A percentile compares a stretch with the other conserved stretches of the same genome.
Evolutionary conservation across 2,329 filamentous ascomycete genomes (phyloP).

Genomic region (Fusarium floridanum): DNA sequence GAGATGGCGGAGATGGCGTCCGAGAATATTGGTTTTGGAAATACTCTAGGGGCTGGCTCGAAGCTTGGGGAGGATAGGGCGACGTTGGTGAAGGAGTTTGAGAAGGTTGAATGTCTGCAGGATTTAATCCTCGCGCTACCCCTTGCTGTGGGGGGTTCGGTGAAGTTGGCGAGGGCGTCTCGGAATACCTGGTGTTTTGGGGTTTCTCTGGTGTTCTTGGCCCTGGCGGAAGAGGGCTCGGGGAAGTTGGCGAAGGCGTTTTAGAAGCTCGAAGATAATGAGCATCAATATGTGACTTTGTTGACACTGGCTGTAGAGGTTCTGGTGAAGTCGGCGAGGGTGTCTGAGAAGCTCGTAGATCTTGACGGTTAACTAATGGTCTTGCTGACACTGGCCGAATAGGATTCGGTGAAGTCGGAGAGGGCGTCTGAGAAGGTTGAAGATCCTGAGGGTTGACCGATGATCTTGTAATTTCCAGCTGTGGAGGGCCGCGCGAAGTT

Average conservation of each 20-base stretch:
- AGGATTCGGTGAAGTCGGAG: not conserved
- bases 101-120: conserved; percentile 8
- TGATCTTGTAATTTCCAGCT: not conserved
- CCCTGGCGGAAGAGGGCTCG: conserved; percentile 1
- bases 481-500: not conserved
- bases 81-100: conserved; percentile 27
- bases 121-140: not conserved
- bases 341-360: conserved; percentile 15
- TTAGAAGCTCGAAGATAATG: conserved; percentile 11
- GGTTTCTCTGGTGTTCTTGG: not conserved
- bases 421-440: not conserved
- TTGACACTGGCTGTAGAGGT: not conserved
- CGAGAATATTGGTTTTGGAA: not conserved
- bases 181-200: not conserved
- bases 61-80: conserved; percentile 10
- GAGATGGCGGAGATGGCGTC: not conserved
- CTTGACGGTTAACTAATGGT: conserved; percentile 15
- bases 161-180: not conserved
- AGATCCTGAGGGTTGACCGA: not conserved
- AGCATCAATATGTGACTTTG: not conserved
- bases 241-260: conserved; percentile 25
- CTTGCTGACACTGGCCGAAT: not conserved
- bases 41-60: not conserved
- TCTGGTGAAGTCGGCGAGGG: conserved; percentile 4
- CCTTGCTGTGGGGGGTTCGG: not conserved